phyloP scores from a whole-genome alignment of 1,284 basidiomycete genomes.

The Grifola frondosa region DNA sequence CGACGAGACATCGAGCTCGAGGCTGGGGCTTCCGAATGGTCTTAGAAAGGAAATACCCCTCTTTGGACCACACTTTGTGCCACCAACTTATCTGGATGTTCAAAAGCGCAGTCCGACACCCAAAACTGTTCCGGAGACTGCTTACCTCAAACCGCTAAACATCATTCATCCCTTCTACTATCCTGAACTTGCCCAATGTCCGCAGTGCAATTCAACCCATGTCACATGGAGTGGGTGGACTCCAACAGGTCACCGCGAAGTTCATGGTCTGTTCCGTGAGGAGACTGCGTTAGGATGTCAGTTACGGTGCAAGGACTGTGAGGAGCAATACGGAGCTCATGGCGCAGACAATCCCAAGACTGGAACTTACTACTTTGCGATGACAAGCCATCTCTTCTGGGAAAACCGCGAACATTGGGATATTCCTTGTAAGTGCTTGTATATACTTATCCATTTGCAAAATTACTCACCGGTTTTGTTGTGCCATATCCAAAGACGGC shows the following conservation, averaged over 20 bases:
- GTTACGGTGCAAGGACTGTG: constrained; percentile 16
- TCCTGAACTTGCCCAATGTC: constrained; percentile 12
- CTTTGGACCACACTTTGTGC: neutral
- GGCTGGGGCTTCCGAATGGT: too few relatives aligned
- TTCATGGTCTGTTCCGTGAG: constrained; percentile 13
- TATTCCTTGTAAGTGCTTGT: constrained; percentile 6
- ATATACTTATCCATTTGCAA: neutral
- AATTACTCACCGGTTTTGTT: neutral
- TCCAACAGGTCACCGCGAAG: constrained; percentile 12
- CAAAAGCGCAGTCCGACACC: neutral
- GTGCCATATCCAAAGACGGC: too few relatives aligned
- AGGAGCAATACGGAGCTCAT: neutral
- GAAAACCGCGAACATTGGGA: constrained; percentile 8
- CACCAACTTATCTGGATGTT: neutral
- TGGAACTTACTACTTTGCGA: constrained; percentile 9
- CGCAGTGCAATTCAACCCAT: constrained; percentile 8
- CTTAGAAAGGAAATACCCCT: neutral
- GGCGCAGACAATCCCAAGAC: neutral
- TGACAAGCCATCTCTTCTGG: constrained; percentile 15
- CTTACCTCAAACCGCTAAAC: constrained; percentile 17
- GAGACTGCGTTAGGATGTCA: constrained; percentile 20
- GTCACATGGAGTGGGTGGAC: constrained; percentile 13
- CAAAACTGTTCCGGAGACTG: constrained; percentile 2
- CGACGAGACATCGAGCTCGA: too few relatives aligned
- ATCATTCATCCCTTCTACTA: constrained; percentile 22